Evolutionary conservation across 2,329 filamentous ascomycete genomes (phyloP), one percentile per base, ranked within the genome.

Genomic region (Diaporthe sp.): DNA sequence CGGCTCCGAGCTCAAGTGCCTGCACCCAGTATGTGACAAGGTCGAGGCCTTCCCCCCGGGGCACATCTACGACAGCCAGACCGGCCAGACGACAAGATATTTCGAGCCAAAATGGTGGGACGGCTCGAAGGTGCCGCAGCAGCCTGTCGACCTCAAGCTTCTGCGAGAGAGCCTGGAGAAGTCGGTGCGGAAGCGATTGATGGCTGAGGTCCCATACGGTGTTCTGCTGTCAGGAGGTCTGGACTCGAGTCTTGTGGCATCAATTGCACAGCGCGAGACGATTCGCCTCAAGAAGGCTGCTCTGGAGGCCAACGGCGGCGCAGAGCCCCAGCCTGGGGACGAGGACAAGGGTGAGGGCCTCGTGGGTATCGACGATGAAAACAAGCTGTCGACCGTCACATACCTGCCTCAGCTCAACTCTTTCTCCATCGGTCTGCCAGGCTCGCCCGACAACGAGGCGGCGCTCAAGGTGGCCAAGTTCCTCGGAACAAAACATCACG

Each of bases 191-290:
- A 99, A 99, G 88, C 93, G 97, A 78, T 89, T 99, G 83, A 99
- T 99, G 97, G 97, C 97, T 30, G 97, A 99, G 85, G 97, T 99
- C 47, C 97, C 97, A 22, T 99, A 98, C 83, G 97, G 97, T 84
- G 97, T 99, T 30, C 87, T 99, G 74, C 89, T 99, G 66, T 99
- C 97, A 70, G 97, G 97, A 81, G 97, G 97, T 79, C 89, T 99
- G 69, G 97, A 99, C 85, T 99, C 97, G 61, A 98, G 95, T 83
- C 86, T 99, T 84, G 95, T 98, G 44, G 97, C 97, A 50, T 92
- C 97, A 2, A 98, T 99, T 82, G 96, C 97, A 27, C 96, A 98
- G 86, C 91, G 97, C 74, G 97, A 98, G 86, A 98, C 94, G 50
- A 84, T 95, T 77, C 91, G 94, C 76, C 88, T 96, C 81, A 94